These are phyloP conservation scores for Trematosphaeria pertusa DNA, from an alignment of 2,329 filamentous ascomycete species.

Conservation along the genomic window DNA sequence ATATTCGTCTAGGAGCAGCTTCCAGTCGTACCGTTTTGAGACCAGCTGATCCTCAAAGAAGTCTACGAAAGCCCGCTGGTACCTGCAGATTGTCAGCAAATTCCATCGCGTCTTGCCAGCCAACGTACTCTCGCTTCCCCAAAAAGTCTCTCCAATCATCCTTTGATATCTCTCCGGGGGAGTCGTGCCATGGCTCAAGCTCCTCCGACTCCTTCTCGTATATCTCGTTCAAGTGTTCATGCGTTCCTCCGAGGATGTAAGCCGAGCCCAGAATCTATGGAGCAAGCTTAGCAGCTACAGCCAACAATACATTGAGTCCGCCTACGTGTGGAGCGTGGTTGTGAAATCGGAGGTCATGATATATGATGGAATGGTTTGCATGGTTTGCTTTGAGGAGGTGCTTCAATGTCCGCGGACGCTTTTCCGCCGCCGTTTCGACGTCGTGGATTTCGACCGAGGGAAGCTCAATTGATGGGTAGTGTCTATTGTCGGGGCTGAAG, in stretches of 20 bases:
- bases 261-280: slow-evolving; percentile 76
- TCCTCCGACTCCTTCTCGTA: slow-evolving; percentile 78
- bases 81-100: slow-evolving; percentile 54
- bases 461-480: slow-evolving; percentile 55
- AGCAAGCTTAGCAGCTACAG: slow-evolving; percentile 39
- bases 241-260: slow-evolving; percentile 80
- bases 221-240: slow-evolving; percentile 75
- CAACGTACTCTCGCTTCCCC: slow-evolving; percentile 69
- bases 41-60: slow-evolving; percentile 95
- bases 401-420: slow-evolving; percentile 81
- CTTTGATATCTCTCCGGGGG: slow-evolving; percentile 81
- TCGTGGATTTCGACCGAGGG: slow-evolving; percentile 76
- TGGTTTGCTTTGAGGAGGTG: slow-evolving; percentile 93
- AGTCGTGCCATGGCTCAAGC: slow-evolving; percentile 81
- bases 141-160: slow-evolving; percentile 88
- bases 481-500: slow-evolving; percentile 7
- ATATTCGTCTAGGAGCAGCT: slow-evolving; percentile 75
- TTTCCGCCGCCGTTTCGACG: slow-evolving; percentile 81
- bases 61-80: slow-evolving; percentile 90
- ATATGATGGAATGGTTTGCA: slow-evolving; percentile 84
- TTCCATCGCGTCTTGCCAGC: neutral
- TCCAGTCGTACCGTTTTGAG: slow-evolving; percentile 81
- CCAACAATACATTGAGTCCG: slow-evolving; percentile 23
- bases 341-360: slow-evolving; percentile 75
- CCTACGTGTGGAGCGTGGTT: slow-evolving; percentile 81